Evolutionary conservation across 2,329 filamentous ascomycete genomes (phyloP).

Genomic region (Pyricularia grisea): DNA sequence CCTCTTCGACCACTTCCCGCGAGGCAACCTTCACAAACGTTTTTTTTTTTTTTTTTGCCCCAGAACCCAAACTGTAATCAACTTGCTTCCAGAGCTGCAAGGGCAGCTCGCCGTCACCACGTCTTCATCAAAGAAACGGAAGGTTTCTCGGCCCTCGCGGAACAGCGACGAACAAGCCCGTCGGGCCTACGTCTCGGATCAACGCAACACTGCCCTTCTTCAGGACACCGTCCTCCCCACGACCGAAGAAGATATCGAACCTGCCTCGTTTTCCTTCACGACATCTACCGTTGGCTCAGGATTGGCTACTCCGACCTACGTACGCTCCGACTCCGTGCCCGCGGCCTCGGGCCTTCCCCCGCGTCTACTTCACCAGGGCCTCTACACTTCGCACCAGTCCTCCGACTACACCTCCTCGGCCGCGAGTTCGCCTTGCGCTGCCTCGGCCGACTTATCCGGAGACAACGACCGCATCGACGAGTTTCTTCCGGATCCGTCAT

Average conservation of each 20-base stretch:
- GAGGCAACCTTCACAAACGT: not conserved
- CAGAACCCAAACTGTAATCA: not conserved
- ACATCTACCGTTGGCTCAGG: constrained; percentile 25
- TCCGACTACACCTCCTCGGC: constrained; percentile 44
- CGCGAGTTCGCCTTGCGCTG: constrained; percentile 48
- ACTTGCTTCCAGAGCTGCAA: constrained; percentile 40
- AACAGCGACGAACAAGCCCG: constrained; percentile 24
- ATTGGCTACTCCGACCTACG: constrained; percentile 28
- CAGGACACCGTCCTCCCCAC: constrained; percentile 39
- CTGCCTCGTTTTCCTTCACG: constrained; percentile 38
- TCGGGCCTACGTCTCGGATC: constrained; percentile 1
- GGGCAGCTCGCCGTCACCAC: constrained; percentile 61
- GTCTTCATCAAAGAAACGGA: constrained; percentile 68
- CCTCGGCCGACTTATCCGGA: constrained; percentile 47
- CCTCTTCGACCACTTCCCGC: not conserved
- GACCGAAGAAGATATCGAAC: constrained; percentile 40
- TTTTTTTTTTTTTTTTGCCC: too few species aligned
- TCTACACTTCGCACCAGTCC: constrained; percentile 27
- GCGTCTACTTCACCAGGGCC: constrained; percentile 33
- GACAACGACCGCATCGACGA: constrained; percentile 44
- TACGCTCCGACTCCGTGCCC: constrained; percentile 26
- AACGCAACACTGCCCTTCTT: not conserved
- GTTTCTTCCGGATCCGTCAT: constrained; percentile 25
- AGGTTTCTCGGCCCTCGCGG: constrained; percentile 43
- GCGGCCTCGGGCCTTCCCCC: constrained; percentile 41